A percentile compares a stretch with the other conserved stretches of the same genome.
Evolutionary conservation across 805 yeast genomes (phyloP).

Genomic region (Wickerhamomyces alni): DNA sequence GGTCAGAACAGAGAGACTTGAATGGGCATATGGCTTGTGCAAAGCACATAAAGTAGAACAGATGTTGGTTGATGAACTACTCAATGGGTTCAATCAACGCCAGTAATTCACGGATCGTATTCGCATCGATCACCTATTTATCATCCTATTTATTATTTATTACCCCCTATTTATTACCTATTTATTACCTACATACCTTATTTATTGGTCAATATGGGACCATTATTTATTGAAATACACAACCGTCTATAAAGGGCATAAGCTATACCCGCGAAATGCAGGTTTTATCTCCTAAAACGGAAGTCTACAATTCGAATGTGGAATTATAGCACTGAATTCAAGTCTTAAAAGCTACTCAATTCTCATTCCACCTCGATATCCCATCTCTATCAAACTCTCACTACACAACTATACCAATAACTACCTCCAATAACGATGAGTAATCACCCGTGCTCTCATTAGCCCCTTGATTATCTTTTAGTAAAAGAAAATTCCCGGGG

Average conservation of each 20-base stretch:
- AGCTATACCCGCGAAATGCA: no score
- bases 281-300: no score
- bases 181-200: conserved; percentile 1
- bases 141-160: background rate
- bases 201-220: conserved; percentile 1
- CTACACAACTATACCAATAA: no score
- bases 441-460: background rate
- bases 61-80: background rate
- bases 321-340: no score
- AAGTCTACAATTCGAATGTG: no score
- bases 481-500: no score
- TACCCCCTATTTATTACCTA: background rate
- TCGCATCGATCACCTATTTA: background rate
- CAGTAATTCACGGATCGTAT: background rate
- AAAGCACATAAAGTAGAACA: conserved; percentile 1
- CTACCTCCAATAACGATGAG: no score
- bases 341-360: no score
- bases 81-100: background rate
- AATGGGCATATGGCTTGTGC: conserved; percentile 5
- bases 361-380: no score
- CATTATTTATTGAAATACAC: no score
- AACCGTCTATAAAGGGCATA: no score
- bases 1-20: conserved; percentile 6
- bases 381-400: no score
- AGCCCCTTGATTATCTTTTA: background rate